phyloP scores from a whole-genome alignment of 495 filamentous ascomycete species.

The Lasiosphaeria miniovina region DNA sequence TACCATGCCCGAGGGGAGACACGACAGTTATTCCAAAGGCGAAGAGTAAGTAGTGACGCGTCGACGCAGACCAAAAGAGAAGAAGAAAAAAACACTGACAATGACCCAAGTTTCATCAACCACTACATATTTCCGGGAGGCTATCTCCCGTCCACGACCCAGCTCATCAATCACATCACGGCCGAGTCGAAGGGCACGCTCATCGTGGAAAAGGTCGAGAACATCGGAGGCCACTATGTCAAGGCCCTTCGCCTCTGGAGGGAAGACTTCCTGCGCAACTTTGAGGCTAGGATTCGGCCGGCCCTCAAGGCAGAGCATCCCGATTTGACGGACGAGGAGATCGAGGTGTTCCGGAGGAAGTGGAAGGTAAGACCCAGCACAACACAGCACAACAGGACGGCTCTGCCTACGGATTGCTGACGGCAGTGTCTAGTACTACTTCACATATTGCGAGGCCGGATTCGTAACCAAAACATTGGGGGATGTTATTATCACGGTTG shows the following conservation, averaged over 20 bases:
- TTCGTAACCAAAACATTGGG: conserved; percentile 67
- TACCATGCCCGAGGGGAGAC: conserved; percentile 63
- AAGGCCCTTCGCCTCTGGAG: conserved; percentile 66
- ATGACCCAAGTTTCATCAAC: conserved; percentile 57
- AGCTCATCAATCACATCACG: conserved; percentile 58
- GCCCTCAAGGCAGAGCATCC: conserved; percentile 52
- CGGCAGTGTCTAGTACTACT: conserved; percentile 56
- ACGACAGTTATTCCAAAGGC: conserved; percentile 43
- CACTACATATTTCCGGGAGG: conserved; percentile 75
- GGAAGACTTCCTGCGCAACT: conserved; percentile 60
- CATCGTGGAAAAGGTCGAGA: conserved; percentile 60
- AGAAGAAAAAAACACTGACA: not conserved
- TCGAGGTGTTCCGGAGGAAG: conserved; percentile 64
- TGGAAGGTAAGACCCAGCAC: conserved; percentile 52
- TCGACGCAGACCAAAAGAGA: not conserved
- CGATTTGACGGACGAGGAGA: conserved; percentile 53
- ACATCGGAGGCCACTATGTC: conserved; percentile 69
- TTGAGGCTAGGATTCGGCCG: conserved; percentile 53
- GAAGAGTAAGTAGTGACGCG: conserved; percentile 37
- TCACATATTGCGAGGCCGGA: conserved; percentile 69
- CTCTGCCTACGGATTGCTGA: conserved; percentile 7
- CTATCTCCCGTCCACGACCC: conserved; percentile 63
- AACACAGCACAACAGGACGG: not conserved
- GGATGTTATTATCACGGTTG: conserved; percentile 66
- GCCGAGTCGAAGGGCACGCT: conserved; percentile 55